Conservation (phyloP, 2,329 filamentous ascomycete species). For the Teratosphaeria epicoccoides region DNA sequence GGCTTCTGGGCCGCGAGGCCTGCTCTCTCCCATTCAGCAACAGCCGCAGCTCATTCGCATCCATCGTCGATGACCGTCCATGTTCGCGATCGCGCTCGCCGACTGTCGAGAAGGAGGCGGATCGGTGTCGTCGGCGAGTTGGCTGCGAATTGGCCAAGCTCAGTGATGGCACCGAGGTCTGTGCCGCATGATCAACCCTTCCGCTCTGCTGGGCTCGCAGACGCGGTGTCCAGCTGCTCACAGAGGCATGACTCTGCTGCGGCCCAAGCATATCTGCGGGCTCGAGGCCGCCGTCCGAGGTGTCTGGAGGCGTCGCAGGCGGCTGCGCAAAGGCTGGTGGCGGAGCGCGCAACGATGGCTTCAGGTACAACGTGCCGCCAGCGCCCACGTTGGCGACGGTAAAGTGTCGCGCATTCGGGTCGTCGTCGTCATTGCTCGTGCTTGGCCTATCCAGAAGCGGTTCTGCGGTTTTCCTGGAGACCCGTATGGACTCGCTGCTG, state of each 20-base stretch:
- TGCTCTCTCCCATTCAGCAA: slow-evolving; percentile 15
- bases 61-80: slow-evolving; percentile 24
- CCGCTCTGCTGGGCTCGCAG: slow-evolving; percentile 5
- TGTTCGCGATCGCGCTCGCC: slow-evolving; percentile 57
- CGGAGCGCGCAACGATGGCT: slow-evolving; percentile 27
- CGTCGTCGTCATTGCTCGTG: slow-evolving; percentile 13
- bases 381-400: slow-evolving; percentile 38
- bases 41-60: slow-evolving; percentile 18
- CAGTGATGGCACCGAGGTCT: slow-evolving; percentile 12
- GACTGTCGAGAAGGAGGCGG: slow-evolving; percentile 64
- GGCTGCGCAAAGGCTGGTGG: slow-evolving; percentile 11
- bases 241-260: slow-evolving; percentile 11
- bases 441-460: slow-evolving; percentile 4
- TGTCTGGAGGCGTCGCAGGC: slow-evolving; percentile 21
- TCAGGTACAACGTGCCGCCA: slow-evolving; percentile 38
- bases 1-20: slow-evolving; percentile 18
- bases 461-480: slow-evolving; percentile 9
- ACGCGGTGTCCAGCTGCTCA: slow-evolving; percentile 18
- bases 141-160: slow-evolving; percentile 14
- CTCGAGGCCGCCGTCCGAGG: slow-evolving; percentile 11
- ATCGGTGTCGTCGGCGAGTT: slow-evolving; percentile 37
- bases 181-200: slow-evolving; percentile 4
- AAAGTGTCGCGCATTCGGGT: slow-evolving; percentile 28
- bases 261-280: slow-evolving; percentile 8
- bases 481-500: slow-evolving; percentile 12